Base-by-base conservation (phyloP, 2,329 filamentous ascomycete genomes). In the Aspergillus neotritici region DNA sequence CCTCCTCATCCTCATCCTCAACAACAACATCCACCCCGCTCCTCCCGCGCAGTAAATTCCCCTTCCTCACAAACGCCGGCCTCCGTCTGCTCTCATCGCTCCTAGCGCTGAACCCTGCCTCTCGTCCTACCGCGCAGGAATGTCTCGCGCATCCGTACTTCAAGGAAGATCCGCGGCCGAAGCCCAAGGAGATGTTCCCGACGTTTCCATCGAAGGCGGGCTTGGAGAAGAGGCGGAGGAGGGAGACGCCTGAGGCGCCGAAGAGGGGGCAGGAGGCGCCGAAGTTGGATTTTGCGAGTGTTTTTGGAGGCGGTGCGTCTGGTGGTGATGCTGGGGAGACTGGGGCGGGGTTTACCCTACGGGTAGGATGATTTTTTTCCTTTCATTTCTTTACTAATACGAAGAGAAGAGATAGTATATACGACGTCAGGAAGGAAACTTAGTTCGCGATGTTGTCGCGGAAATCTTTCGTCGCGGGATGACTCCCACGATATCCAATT, bases 121-220 rank as follows among this genome's bases (percentile, higher is more conserved):
- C 69, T 4, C 75, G 93, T 13, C 88, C 87, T 0, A 76, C 78
- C 2, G 88, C 91, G 1, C 72, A 72, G 38, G 79, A 89, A 47
- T 82, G 94, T 62, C 75, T 97, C 30, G 71, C 76, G 37, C 87
- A 96, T 64, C 74, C 81, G 30, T 98, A 94, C 65, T 98, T 98
- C 66, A 74, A 66, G 13, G 90, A 97, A 68, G 85, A 94, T 54
- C 93, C 93, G 1, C 86, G 86, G 48, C 87, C 90, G 1, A 97
- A 97, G 69, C 82, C 84, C 6, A 85, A 87, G 62, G 85, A 84
- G 56, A 84, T 98, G 83, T 97, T 98, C 62, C 93, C 93, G 2
- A 97, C 93, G 0, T 98, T 97, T 63, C 93, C 93, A 0, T 93
- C 86, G 56, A 96, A 94, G 66, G 93, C 93, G 0, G 88, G 89